Percentiles rank a stretch among this genome's conserved stretches.
Conservation (phyloP, 2,329 filamentous ascomycete species). For the Endoconidiophora polonica region DNA sequence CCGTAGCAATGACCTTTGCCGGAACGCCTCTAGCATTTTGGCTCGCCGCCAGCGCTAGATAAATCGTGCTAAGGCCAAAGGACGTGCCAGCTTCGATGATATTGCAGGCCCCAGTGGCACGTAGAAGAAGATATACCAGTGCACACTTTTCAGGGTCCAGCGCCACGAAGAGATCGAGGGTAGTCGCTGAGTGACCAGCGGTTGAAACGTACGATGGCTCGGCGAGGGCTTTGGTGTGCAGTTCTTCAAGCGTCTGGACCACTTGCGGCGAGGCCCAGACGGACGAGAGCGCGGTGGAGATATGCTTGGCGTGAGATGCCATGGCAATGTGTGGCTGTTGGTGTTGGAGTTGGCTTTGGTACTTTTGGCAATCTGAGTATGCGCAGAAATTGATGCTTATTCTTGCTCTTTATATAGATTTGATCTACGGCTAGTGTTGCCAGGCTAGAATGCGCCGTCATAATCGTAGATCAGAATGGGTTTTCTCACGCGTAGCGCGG, state of each 20-base stretch:
- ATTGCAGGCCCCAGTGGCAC: conserved; percentile 29
- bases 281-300: conserved; percentile 1
- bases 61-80: conserved; percentile 46
- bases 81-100: conserved; percentile 45
- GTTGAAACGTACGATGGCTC: conserved; percentile 9
- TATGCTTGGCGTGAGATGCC: too few species aligned
- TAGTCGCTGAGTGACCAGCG: not conserved
- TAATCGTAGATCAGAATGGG: too few species aligned
- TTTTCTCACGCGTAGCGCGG: too few species aligned
- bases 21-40: conserved; percentile 22
- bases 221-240: conserved; percentile 17
- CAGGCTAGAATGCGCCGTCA: too few species aligned
- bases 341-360: not conserved
- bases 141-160: conserved; percentile 41
- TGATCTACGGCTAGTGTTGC: too few species aligned
- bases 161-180: conserved; percentile 30
- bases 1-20: conserved; percentile 37
- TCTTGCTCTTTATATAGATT: not conserved
- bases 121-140: conserved; percentile 36
- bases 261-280: conserved; percentile 15
- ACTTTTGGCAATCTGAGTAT: too few species aligned
- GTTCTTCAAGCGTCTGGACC: conserved; percentile 16
- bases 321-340: not conserved
- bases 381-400: not conserved
- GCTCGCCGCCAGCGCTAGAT: conserved; percentile 39